phyloP scores from a whole-genome alignment of 2,329 filamentous ascomycete genomes.

The Sporothrix globosa region DNA sequence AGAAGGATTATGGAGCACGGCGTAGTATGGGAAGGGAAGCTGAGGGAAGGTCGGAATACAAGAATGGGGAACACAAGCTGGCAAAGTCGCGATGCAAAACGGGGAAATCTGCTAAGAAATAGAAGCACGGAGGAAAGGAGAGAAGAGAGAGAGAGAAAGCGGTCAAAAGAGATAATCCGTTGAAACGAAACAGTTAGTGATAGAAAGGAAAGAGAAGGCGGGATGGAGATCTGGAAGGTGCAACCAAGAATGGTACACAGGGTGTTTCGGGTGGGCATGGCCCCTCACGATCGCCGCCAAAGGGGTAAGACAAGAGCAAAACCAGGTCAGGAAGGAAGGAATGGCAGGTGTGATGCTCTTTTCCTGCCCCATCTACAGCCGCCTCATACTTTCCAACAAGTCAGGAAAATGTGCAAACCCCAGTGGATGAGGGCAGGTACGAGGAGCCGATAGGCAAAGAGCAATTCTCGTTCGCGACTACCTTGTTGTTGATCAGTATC shows the following conservation, averaged over 20 bases:
- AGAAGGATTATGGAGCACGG: constrained; percentile 2
- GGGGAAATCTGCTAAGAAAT: constrained; percentile 1
- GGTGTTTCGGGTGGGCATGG: constrained; percentile 14
- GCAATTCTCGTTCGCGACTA: no score
- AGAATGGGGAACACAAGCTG: constrained; percentile 7
- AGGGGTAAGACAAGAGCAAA: not conserved
- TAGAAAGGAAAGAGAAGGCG: not conserved
- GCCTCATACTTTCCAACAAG: not conserved
- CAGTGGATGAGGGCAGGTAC: not conserved
- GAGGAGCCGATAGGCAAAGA: not conserved
- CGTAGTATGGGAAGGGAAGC: not conserved
- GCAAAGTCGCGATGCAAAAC: constrained; percentile 7
- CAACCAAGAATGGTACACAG: constrained; percentile 11
- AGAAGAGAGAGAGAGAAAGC: not conserved
- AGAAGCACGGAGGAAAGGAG: not conserved
- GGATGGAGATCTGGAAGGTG: constrained; percentile 9
- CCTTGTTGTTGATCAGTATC: not conserved
- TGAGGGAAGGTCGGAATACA: not conserved
- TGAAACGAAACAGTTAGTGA: constrained; percentile 15
- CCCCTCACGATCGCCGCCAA: constrained; percentile 20
- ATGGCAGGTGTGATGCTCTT: not conserved
- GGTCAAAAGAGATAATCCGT: not conserved
- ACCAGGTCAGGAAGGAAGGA: constrained; percentile 19
- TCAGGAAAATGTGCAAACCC: not conserved
- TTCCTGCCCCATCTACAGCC: not conserved